These are phyloP conservation scores for Xylaria telfairii DNA, from an alignment of 495 filamentous ascomycete genomes.

Conservation along the genomic window DNA sequence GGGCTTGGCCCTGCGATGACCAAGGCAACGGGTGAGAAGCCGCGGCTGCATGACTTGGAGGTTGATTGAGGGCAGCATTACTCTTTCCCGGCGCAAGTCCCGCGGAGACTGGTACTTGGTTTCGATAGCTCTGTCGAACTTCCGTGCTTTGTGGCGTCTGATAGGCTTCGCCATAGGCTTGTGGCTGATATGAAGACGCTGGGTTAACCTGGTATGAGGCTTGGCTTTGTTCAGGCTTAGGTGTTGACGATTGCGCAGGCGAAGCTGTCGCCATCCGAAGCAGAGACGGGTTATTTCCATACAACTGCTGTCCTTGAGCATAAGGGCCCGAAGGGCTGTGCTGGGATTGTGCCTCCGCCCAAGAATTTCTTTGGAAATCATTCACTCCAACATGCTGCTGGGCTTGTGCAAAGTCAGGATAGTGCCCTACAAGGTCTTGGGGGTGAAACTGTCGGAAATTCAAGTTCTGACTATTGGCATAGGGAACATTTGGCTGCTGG, in stretches of 20 bases:
- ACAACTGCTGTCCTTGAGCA: constrained; percentile 22
- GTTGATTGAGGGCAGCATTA: background rate
- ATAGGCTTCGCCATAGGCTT: constrained; percentile 11
- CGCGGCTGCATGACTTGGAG: background rate
- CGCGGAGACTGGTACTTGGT: background rate
- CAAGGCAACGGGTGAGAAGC: constrained; percentile 8
- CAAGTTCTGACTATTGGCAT: constrained; percentile 6
- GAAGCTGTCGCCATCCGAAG: background rate
- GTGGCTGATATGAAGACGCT: constrained; percentile 6
- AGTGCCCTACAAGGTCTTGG: constrained; percentile 5
- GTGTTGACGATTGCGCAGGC: background rate
- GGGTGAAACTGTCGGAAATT: constrained; percentile 11
- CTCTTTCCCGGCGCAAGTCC: constrained; percentile 4
- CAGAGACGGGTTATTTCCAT: constrained; percentile 3
- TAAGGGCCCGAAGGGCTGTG: constrained; percentile 8
- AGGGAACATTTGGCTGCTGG: constrained; percentile 10
- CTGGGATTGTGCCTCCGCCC: constrained; percentile 14
- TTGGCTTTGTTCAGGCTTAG: constrained; percentile 8
- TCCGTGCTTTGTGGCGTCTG: background rate
- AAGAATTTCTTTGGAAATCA: constrained; percentile 17
- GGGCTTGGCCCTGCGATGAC: constrained; percentile 13
- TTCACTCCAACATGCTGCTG: constrained; percentile 19
- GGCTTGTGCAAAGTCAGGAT: constrained; percentile 1
- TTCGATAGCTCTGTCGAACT: background rate
- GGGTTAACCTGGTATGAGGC: constrained; percentile 8